Conservation (phyloP, 1,139 yeast genomes). For the Zygoascus hellenicus region DNA sequence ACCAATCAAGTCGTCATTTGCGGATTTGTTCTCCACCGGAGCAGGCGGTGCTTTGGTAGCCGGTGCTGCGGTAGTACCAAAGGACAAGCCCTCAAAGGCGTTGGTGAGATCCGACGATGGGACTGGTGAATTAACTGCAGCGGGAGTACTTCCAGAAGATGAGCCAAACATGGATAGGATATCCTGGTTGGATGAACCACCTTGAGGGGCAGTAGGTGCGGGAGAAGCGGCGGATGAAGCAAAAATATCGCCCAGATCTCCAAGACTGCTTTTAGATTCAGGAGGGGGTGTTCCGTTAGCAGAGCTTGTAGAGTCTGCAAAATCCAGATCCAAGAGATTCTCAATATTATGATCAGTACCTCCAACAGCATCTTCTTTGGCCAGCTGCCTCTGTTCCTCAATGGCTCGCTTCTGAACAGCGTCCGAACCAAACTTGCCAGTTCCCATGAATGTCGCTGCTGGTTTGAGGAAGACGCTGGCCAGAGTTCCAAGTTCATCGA, state of each 20-base stretch:
- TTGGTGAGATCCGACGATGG: slow-evolving; percentile 15
- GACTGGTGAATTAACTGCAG: slow-evolving; percentile 26
- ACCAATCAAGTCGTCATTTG: slow-evolving; percentile 52
- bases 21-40: slow-evolving; percentile 22
- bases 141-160: slow-evolving; percentile 17
- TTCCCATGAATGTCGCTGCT: slow-evolving; percentile 57
- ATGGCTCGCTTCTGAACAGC: slow-evolving; percentile 49
- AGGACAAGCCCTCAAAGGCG: slow-evolving; percentile 25
- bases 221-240: slow-evolving; percentile 26
- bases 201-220: slow-evolving; percentile 24
- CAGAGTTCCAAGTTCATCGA: slow-evolving; percentile 74
- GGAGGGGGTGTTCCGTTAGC: slow-evolving; percentile 22
- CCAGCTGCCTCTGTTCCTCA: slow-evolving; percentile 72
- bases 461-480: slow-evolving; percentile 91
- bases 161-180: slow-evolving; percentile 27
- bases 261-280: slow-evolving; percentile 19
- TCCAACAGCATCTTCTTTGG: slow-evolving; percentile 64
- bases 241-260: slow-evolving; percentile 33
- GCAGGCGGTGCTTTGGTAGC: slow-evolving; percentile 14
- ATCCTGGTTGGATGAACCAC: slow-evolving; percentile 25
- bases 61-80: slow-evolving; percentile 11
- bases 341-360: slow-evolving; percentile 50
- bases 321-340: slow-evolving; percentile 80
- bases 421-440: slow-evolving; percentile 40
- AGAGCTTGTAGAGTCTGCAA: slow-evolving; percentile 33